phyloP scores from a whole-genome alignment of 2,329 filamentous ascomycete species.

The Didymella exigua region DNA sequence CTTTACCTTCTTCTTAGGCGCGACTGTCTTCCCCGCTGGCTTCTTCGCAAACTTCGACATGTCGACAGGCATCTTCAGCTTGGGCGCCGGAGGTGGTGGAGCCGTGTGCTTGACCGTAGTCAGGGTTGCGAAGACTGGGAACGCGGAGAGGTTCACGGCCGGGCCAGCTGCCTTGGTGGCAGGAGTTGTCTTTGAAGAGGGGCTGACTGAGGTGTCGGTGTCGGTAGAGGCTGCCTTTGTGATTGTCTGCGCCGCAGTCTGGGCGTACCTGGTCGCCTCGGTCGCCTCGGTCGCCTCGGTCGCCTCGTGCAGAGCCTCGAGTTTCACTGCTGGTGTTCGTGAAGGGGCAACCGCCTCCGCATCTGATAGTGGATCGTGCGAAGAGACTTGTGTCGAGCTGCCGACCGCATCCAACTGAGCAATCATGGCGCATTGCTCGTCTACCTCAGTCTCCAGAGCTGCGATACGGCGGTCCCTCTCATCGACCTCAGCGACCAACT shows the following conservation, averaged over 20 bases:
- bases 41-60: constrained; percentile 31
- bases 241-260: background rate
- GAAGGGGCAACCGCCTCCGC: background rate
- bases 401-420: constrained; percentile 15
- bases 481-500: constrained; percentile 20
- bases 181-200: background rate
- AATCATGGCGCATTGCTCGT: constrained; percentile 14
- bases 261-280: too few species aligned
- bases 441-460: constrained; percentile 19
- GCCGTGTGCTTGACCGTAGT: constrained; percentile 27
- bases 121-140: constrained; percentile 22
- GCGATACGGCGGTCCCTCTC: constrained; percentile 26
- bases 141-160: background rate
- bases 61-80: constrained; percentile 30
- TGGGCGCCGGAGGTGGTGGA: constrained; percentile 27
- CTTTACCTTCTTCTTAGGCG: background rate
- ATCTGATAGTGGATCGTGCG: background rate
- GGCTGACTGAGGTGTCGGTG: background rate
- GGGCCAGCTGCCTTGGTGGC: background rate
- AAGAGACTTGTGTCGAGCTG: background rate
- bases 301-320: background rate
- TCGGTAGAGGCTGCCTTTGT: too few species aligned
- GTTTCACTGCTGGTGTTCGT: background rate
- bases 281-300: background rate
- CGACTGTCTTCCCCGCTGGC: background rate